Evolutionary conservation across 768 basidiomycete species (phyloP).

Genomic region (Rhodotorula taiwanensis): DNA sequence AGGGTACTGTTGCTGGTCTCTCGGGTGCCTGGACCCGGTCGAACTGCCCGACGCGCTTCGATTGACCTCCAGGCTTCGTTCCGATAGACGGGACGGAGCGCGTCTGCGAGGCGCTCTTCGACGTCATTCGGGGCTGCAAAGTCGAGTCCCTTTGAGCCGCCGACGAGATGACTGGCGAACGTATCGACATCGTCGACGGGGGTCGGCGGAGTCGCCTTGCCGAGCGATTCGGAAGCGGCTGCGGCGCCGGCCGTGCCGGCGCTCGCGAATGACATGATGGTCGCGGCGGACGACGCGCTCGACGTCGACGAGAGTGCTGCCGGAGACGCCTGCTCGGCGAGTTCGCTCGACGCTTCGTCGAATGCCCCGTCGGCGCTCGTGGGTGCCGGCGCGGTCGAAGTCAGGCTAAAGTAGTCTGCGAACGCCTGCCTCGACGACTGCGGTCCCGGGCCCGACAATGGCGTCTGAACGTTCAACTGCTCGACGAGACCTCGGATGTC

Average conservation of each 20-base stretch:
- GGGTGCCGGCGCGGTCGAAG: no score
- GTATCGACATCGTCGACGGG: neutral
- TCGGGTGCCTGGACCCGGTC: neutral
- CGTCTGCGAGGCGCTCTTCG: neutral
- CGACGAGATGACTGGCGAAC: neutral
- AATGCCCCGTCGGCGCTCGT: no score
- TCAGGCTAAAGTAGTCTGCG: constrained; percentile 24
- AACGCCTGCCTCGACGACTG: no score
- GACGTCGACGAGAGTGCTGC: neutral
- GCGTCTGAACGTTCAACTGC: constrained; percentile 21
- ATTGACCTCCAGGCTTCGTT: constrained; percentile 22
- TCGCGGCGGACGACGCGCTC: neutral
- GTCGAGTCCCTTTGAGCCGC: neutral
- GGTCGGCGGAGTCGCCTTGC: neutral
- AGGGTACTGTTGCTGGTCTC: neutral
- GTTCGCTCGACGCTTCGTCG: no score
- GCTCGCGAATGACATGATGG: neutral
- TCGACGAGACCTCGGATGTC: constrained; percentile 11
- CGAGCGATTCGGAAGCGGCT: no score
- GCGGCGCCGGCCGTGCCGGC: no score
- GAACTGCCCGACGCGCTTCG: neutral
- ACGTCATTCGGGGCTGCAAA: neutral
- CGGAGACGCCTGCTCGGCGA: no score
- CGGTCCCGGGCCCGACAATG: neutral
- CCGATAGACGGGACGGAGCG: constrained; percentile 18